Conservation (phyloP, 768 basidiomycete species). For the Leccinum barrowsii region DNA sequence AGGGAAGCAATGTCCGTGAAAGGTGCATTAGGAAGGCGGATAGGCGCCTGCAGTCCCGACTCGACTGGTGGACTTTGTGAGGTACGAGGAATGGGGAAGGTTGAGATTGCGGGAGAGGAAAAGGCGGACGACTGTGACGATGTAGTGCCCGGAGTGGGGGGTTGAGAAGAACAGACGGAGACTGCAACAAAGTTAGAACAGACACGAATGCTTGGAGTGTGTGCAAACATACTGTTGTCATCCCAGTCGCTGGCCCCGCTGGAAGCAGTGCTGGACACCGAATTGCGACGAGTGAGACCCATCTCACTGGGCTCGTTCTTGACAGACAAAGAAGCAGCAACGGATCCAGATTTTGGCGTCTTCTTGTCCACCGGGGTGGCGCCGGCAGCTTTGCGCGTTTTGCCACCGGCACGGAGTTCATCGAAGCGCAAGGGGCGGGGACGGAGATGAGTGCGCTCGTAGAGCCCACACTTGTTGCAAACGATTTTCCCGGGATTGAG, state of each 20-base stretch:
- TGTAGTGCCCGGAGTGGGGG: slow-evolving; percentile 39
- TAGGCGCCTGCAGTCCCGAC: slow-evolving; percentile 42
- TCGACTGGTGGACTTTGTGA: slow-evolving; percentile 49
- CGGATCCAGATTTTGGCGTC: slow-evolving; percentile 32
- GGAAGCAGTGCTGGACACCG: slow-evolving; percentile 57
- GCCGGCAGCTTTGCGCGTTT: slow-evolving; percentile 54
- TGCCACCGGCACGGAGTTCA: slow-evolving; percentile 83
- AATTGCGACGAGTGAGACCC: slow-evolving; percentile 52
- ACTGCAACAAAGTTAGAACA: slow-evolving; percentile 13
- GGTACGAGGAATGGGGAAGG: slow-evolving; percentile 60
- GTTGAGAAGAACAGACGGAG: slow-evolving; percentile 32
- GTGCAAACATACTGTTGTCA: slow-evolving; percentile 59
- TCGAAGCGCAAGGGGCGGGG: slow-evolving; percentile 83
- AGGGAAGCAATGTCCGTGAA: slow-evolving; percentile 65
- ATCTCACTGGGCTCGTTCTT: slow-evolving; percentile 65
- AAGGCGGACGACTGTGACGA: slow-evolving; percentile 62
- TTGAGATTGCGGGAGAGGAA: slow-evolving; percentile 58
- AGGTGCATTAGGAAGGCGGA: slow-evolving; percentile 72
- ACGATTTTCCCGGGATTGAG: slow-evolving; percentile 91
- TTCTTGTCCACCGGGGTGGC: slow-evolving; percentile 30
- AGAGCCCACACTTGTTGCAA: slow-evolving; percentile 91
- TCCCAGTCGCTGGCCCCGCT: slow-evolving; percentile 72
- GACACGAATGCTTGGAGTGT: background rate
- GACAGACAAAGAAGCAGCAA: slow-evolving; percentile 39
- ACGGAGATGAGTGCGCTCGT: slow-evolving; percentile 84